Evolutionary conservation across 352 stramenopile genomes (phyloP), one percentile per base, ranked within the genome.

Genomic region (Phytophthora quininea): DNA sequence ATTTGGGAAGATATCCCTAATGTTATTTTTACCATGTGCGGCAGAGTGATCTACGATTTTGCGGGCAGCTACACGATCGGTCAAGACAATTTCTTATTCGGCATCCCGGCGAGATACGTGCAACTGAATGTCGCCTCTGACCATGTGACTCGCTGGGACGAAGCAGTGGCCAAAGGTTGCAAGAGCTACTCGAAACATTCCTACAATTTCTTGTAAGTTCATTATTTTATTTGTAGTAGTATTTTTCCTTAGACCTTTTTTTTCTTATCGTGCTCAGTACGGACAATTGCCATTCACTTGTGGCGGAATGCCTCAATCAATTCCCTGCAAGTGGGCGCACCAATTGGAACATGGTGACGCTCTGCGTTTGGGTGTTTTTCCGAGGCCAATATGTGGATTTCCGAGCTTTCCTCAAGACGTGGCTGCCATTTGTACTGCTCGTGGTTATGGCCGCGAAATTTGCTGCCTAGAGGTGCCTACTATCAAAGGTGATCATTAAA

Each of bases 271-370:
- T 64, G 33, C 24, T 40, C 5, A 40, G 35, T 11, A 40, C 94
- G 63, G 94, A 98, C 73, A 98, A 98, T 77, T 99, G 96, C 71
- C 96, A 99, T 79, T 98, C 91, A 42, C 96, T 98, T 64, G 95
- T 98, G 5, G 92, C 90, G 15, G 74, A 72, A 61, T 90, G 83
- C 24, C 78, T 91, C 19, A 73, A 89, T 42, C 66, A 72, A 62
- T 73, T 88, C 47, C 65, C 57, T 48, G 83, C 77, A 62, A 66
- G 64, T 10, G 79, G 78, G 46, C 47, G 75, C 37, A 73, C 57
- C 51, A 69, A 71, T 54, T 91, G 83, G 83, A 86, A 91, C 67
- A 91, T 91, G 83, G 73, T 90, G 59, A 77, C 74, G 66, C 77
- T 91, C 37, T 90, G 80, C 72, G 86, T 91, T 51, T 91, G 80